Percentiles rank a stretch among this genome's conserved stretches.
Conservation (phyloP, 768 basidiomycete species). For the Pisolithus orientalis region DNA sequence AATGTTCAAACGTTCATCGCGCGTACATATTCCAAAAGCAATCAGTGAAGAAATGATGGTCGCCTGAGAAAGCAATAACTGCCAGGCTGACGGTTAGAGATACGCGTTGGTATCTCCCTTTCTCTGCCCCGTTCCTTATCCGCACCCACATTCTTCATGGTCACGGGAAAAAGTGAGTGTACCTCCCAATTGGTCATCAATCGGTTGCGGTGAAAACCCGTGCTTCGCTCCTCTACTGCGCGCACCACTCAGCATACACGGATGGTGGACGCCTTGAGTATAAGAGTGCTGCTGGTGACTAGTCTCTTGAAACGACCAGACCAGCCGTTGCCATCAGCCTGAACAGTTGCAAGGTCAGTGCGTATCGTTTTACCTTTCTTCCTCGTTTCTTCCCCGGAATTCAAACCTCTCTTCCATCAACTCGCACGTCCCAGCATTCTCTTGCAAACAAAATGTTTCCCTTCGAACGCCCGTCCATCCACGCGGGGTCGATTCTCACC, state of each 20-base stretch:
- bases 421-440: slow-evolving; percentile 27
- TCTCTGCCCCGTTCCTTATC: slow-evolving; percentile 54
- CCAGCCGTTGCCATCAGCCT: slow-evolving; percentile 57
- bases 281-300: slow-evolving; percentile 47
- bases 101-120: slow-evolving; percentile 50
- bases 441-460: slow-evolving; percentile 36
- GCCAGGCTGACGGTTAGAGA: slow-evolving; percentile 37
- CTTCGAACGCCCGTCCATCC: slow-evolving; percentile 54
- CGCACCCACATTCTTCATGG: slow-evolving; percentile 49
- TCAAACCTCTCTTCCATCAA: slow-evolving; percentile 41
- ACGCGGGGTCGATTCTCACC: slow-evolving; percentile 41
- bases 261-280: slow-evolving; percentile 48
- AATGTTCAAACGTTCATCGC: background rate
- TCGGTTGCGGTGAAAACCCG: no score
- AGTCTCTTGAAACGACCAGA: slow-evolving; percentile 55
- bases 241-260: slow-evolving; percentile 17
- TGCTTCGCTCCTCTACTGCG: slow-evolving; percentile 46
- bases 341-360: background rate
- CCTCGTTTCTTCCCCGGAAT: slow-evolving; percentile 40
- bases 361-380: slow-evolving; percentile 43
- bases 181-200: slow-evolving; percentile 28
- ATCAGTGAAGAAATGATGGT: slow-evolving; percentile 18
- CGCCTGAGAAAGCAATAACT: no score
- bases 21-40: slow-evolving; percentile 45
- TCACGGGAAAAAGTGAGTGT: slow-evolving; percentile 60